Conservation (phyloP, 768 basidiomycete genomes). For the Rossbeevera mucosa region DNA sequence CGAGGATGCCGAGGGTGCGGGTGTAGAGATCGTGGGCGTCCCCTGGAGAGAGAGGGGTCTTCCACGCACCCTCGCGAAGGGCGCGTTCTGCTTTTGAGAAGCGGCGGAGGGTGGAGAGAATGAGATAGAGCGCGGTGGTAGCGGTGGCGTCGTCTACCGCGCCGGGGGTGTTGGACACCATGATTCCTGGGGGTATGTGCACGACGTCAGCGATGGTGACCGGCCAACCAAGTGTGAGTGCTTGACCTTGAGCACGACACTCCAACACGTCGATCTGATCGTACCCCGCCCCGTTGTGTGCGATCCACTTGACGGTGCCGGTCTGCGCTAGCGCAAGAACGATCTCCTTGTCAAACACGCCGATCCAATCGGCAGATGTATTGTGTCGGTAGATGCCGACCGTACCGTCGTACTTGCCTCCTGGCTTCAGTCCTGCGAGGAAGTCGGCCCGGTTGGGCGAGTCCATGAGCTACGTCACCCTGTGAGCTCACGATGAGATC, state of each 20-base stretch:
- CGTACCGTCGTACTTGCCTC: slow-evolving; percentile 68
- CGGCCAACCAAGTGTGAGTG: background rate
- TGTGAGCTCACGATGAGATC: background rate
- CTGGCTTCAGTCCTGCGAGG: slow-evolving; percentile 54
- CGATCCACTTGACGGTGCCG: slow-evolving; percentile 73
- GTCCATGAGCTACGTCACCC: slow-evolving; percentile 41
- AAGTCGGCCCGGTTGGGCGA: slow-evolving; percentile 65
- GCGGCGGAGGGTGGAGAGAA: slow-evolving; percentile 73
- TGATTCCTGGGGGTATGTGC: slow-evolving; percentile 38
- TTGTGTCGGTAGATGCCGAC: slow-evolving; percentile 81
- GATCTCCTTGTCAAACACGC: slow-evolving; percentile 76
- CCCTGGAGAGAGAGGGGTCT: slow-evolving; percentile 43
- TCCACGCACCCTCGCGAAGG: slow-evolving; percentile 55
- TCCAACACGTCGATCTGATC: slow-evolving; percentile 73
- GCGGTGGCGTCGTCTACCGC: slow-evolving; percentile 91
- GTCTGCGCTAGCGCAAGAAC: slow-evolving; percentile 55
- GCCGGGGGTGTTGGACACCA: slow-evolving; percentile 83
- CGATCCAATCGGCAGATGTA: slow-evolving; percentile 58
- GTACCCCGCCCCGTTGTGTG: slow-evolving; percentile 91
- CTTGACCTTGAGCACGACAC: slow-evolving; percentile 63
- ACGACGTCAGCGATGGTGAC: background rate
- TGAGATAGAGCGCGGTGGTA: slow-evolving; percentile 78
- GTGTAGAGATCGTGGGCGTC: slow-evolving; percentile 61
- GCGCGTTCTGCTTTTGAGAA: slow-evolving; percentile 60
- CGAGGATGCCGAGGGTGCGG: slow-evolving; percentile 68